Evolutionary conservation across 305 asterid species (phyloP).

Genomic region (Solanum hybrid): DNA sequence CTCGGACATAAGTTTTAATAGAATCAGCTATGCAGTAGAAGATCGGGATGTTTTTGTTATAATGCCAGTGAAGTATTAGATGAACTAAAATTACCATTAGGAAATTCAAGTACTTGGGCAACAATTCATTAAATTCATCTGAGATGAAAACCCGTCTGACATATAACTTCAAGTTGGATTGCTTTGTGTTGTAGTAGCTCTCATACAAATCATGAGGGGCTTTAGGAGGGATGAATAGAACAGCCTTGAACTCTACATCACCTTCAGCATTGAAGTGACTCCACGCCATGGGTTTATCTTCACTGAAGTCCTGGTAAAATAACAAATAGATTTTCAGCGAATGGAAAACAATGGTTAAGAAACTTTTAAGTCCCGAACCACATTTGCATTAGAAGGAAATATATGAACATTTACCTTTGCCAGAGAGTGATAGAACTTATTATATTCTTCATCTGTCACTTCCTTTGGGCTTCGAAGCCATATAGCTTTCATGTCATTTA

Average conservation of each 20-base stretch:
- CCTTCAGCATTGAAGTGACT: conserved; percentile 84
- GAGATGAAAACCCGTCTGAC: conserved; percentile 78
- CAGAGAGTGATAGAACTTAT: conserved; percentile 60
- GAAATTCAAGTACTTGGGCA: conserved; percentile 75
- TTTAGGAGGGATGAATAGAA: conserved; percentile 74
- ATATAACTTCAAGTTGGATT: conserved; percentile 59
- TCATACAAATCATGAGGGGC: conserved; percentile 79
- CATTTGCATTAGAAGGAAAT: background rate
- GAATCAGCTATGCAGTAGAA: background rate
- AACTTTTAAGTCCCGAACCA: background rate
- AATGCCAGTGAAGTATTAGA: background rate
- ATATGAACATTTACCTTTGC: conserved; percentile 41
- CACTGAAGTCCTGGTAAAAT: conserved; percentile 49
- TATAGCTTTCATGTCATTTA: conserved; percentile 77
- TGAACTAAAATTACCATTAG: conserved; percentile 33
- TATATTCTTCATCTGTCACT: conserved; percentile 71
- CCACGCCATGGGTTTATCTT: conserved; percentile 68
- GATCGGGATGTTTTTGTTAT: background rate
- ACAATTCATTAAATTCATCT: conserved; percentile 73
- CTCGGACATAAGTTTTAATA: background rate
- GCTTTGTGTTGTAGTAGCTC: conserved; percentile 64
- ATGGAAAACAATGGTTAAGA: background rate
- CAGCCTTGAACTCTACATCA: conserved; percentile 79
- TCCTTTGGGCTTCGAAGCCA: conserved; percentile 77
- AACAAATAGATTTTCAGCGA: background rate